A percentile compares a stretch with the other conserved stretches of the same genome.
phyloP scores from a whole-genome alignment of 345 rosid genomes.

The Euphorbia lathyris region DNA sequence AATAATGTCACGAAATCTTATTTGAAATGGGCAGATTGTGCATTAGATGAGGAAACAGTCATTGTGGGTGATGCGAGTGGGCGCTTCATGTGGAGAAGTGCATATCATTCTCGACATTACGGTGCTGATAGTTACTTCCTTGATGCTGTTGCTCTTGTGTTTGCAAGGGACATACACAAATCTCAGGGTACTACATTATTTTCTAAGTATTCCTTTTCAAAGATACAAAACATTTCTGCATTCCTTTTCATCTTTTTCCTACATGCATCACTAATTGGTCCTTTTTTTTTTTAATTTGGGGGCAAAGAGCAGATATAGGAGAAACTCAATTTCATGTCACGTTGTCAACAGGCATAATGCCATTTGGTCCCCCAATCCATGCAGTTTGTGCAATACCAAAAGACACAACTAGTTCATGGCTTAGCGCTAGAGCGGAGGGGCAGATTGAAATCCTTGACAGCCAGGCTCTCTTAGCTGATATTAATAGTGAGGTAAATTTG shows the following conservation, averaged over 20 bases:
- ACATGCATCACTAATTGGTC: no score
- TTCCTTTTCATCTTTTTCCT: no score
- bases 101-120: conserved; percentile 4
- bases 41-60: conserved; percentile 38
- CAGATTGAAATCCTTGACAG: conserved; percentile 15
- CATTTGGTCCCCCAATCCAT: conserved; percentile 39
- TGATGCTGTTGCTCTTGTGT: conserved; percentile 43
- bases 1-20: background rate
- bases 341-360: no score
- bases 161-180: conserved; percentile 35
- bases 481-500: no score
- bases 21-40: conserved; percentile 23
- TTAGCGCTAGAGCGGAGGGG: conserved; percentile 31
- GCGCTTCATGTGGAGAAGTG: conserved; percentile 23
- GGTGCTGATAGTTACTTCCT: background rate
- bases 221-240: no score
- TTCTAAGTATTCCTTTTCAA: background rate
- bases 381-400: conserved; percentile 21
- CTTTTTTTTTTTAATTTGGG: no score
- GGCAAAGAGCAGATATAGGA: no score
- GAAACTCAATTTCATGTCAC: no score
- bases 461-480: no score
- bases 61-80: conserved; percentile 37
- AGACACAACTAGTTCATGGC: conserved; percentile 25
- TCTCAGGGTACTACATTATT: conserved; percentile 21